Conservation (phyloP, 192 early-diverging fungal genomes). For the Cetraspora pellucida region DNA sequence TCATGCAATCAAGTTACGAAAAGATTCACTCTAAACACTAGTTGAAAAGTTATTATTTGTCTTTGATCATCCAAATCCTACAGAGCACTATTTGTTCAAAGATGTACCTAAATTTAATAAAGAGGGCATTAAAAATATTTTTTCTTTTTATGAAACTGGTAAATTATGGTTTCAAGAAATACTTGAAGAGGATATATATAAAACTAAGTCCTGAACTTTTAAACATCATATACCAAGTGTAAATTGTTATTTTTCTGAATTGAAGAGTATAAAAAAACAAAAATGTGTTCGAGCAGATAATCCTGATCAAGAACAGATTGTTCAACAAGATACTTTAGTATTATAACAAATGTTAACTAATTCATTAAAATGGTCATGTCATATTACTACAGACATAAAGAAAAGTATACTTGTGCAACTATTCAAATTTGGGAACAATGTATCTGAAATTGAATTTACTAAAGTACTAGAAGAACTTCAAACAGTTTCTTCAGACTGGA, state of each 20-base stretch:
- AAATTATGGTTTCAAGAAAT: background rate
- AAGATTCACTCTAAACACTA: background rate
- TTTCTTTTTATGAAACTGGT: constrained; percentile 1
- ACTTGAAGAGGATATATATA: background rate
- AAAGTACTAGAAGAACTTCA: no score
- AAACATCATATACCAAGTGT: background rate
- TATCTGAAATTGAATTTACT: no score
- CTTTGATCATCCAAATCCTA: background rate
- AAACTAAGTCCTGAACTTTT: background rate
- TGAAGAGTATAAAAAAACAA: background rate
- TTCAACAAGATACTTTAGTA: no score
- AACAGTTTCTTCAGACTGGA: no score
- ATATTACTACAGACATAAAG: no score
- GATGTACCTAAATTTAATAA: background rate
- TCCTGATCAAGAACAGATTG: no score
- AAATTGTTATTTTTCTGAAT: constrained; percentile 6
- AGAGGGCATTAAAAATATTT: background rate
- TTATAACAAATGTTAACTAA: no score
- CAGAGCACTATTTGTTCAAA: background rate
- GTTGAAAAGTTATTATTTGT: background rate
- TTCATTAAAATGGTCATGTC: no score
- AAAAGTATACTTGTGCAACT: no score
- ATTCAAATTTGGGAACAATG: no score
- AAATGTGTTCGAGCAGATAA: no score
- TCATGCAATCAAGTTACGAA: background rate